Evolutionary conservation across 2,329 filamentous ascomycete genomes (phyloP).

Genomic region (Trichoderma gracile): DNA sequence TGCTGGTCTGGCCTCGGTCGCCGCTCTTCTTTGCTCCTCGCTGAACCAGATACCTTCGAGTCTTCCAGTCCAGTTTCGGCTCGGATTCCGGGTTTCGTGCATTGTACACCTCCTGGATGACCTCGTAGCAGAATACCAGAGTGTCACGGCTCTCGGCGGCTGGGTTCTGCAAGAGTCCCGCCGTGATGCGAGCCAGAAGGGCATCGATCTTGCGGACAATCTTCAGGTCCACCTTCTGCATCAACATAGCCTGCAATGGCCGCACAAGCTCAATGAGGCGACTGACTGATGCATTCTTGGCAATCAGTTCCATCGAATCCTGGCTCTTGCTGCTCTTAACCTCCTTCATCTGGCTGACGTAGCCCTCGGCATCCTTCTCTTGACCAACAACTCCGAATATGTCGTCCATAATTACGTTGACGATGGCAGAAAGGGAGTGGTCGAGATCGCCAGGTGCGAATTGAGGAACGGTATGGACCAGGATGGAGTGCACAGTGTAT

Average conservation of each 20-base stretch:
- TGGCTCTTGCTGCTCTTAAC: constrained; percentile 98
- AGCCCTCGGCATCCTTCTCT: constrained; percentile 96
- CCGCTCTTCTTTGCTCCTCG: constrained; percentile 74
- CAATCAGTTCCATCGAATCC: constrained; percentile 92
- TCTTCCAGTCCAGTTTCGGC: constrained; percentile 60
- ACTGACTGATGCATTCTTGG: constrained; percentile 74
- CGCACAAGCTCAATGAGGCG: constrained; percentile 73
- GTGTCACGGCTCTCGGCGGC: constrained; percentile 77
- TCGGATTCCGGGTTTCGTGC: constrained; percentile 55
- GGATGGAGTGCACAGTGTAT: constrained; percentile 88
- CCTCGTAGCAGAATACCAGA: constrained; percentile 91
- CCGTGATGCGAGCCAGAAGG: constrained; percentile 76
- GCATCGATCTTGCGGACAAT: constrained; percentile 90
- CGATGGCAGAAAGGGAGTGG: constrained; percentile 77
- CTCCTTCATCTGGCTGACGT: constrained; percentile 93
- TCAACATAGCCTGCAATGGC: constrained; percentile 75
- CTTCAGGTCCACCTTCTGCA: constrained; percentile 80
- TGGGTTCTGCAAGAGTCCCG: constrained; percentile 80
- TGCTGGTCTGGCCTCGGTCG: constrained; percentile 70
- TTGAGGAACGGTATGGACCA: constrained; percentile 71
- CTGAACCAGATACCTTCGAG: constrained; percentile 77
- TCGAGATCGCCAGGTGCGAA: constrained; percentile 83
- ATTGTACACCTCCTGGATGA: constrained; percentile 83
- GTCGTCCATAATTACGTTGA: constrained; percentile 92
- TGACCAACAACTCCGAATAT: constrained; percentile 90